Percentiles rank a stretch among this genome's conserved stretches.
phyloP scores from a whole-genome alignment of 2,329 filamentous ascomycete species.

The Metarhizium robertsii region DNA sequence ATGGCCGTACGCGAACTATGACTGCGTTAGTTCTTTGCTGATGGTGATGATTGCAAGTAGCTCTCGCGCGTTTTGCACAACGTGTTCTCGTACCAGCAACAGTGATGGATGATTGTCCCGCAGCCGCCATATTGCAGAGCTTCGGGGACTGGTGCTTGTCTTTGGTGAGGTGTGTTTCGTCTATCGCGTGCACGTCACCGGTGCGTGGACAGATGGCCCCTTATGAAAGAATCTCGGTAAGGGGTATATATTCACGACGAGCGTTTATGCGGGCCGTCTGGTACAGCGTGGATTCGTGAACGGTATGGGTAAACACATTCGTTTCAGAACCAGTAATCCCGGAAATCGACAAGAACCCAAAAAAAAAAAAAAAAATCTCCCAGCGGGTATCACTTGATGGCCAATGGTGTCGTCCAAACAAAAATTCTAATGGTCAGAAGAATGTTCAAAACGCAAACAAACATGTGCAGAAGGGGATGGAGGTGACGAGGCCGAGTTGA shows the following conservation, averaged over 20 bases:
- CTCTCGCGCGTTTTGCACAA: not conserved
- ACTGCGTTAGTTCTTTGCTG: conserved; percentile 12
- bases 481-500: not conserved
- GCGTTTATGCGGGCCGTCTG: not conserved
- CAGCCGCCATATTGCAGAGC: conserved; percentile 14
- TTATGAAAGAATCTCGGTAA: not conserved
- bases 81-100: conserved; percentile 39
- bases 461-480: not conserved
- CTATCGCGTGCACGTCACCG: not conserved
- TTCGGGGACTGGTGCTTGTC: not conserved
- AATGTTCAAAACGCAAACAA: conserved; percentile 6
- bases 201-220: not conserved
- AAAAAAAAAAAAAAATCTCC: not conserved
- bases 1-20: conserved; percentile 59
- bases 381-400: not conserved
- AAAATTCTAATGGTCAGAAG: conserved; percentile 6
- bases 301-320: not conserved
- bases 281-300: not conserved
- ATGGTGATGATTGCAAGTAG: not conserved
- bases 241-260: not conserved
- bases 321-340: not conserved
- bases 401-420: not conserved
- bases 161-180: not conserved
- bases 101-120: conserved; percentile 44
- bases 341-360: conserved; percentile 3